phyloP scores from a whole-genome alignment of 2,329 filamentous ascomycete species.

The Sclerotinia nivalis region DNA sequence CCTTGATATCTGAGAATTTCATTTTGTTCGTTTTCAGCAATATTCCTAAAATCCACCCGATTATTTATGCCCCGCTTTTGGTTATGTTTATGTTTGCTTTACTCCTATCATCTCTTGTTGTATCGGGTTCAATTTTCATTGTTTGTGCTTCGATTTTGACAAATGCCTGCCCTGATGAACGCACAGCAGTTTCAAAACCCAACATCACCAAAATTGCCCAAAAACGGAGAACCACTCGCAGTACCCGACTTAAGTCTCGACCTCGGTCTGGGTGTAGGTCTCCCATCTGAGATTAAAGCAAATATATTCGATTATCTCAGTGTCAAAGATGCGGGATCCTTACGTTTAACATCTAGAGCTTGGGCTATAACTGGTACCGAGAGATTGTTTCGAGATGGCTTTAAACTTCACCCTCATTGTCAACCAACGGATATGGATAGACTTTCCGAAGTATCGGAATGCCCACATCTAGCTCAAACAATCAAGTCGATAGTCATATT shows the following conservation, averaged over 20 bases:
- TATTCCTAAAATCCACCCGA: neutral
- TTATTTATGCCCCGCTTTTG: constrained; percentile 4
- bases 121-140: constrained; percentile 4
- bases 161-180: constrained; percentile 10
- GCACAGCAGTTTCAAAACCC: neutral
- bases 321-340: constrained; percentile 10
- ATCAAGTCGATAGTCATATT: constrained; percentile 20
- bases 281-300: constrained; percentile 17
- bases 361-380: constrained; percentile 16
- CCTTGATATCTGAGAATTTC: neutral
- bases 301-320: constrained; percentile 6
- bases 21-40: neutral
- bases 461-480: constrained; percentile 14
- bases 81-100: neutral
- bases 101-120: neutral
- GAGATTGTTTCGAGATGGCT: constrained; percentile 20
- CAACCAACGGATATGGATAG: constrained; percentile 20
- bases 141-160: constrained; percentile 9
- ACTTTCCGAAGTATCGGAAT: constrained; percentile 3
- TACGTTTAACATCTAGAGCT: constrained; percentile 15
- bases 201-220: neutral
- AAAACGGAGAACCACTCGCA: constrained; percentile 3
- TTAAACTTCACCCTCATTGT: constrained; percentile 22
- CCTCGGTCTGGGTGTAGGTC: neutral
- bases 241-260: neutral